Percentiles rank a stretch among this genome's conserved stretches.
Conservation (phyloP, 164 flowering plant species). For the Akebia trifoliata region DNA sequence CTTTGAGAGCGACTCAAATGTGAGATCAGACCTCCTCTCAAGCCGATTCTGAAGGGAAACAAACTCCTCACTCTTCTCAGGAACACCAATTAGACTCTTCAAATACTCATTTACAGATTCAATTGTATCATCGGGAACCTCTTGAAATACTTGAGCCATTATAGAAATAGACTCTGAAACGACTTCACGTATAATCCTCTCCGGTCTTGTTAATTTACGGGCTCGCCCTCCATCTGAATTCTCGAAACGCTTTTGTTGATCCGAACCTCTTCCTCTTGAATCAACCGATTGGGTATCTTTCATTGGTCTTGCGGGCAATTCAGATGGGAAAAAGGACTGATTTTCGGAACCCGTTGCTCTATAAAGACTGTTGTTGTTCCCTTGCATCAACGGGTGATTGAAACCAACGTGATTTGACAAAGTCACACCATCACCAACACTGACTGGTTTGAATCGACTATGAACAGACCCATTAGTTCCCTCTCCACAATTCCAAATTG, state of each 20-base stretch:
- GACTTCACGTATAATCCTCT: constrained; percentile 57
- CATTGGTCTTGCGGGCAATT: constrained; percentile 73
- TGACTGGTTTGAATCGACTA: constrained; percentile 82
- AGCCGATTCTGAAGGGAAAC: constrained; percentile 50
- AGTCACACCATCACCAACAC: constrained; percentile 76
- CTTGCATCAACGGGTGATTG: constrained; percentile 33
- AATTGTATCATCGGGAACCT: constrained; percentile 51
- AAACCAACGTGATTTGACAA: constrained; percentile 49
- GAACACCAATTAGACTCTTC: constrained; percentile 39
- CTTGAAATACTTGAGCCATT: constrained; percentile 55
- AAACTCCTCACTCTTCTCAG: constrained; percentile 65
- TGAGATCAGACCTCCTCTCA: constrained; percentile 68
- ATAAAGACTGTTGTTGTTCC: constrained; percentile 35
- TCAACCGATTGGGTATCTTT: constrained; percentile 47
- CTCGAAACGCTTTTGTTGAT: constrained; percentile 42
- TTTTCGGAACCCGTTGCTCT: constrained; percentile 55
- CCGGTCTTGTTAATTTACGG: constrained; percentile 47
- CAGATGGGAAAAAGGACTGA: constrained; percentile 78
- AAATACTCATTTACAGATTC: constrained; percentile 57
- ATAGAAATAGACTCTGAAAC: constrained; percentile 57
- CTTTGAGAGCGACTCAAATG: constrained; percentile 59
- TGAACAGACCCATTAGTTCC: constrained; percentile 98
- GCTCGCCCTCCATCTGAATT: constrained; percentile 40
- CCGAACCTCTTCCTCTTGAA: constrained; percentile 51
- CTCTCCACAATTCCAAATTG: constrained; percentile 86